These are phyloP conservation scores for Phytophthora brassicae DNA, from an alignment of 352 stramenopile species.

Conservation along the genomic window DNA sequence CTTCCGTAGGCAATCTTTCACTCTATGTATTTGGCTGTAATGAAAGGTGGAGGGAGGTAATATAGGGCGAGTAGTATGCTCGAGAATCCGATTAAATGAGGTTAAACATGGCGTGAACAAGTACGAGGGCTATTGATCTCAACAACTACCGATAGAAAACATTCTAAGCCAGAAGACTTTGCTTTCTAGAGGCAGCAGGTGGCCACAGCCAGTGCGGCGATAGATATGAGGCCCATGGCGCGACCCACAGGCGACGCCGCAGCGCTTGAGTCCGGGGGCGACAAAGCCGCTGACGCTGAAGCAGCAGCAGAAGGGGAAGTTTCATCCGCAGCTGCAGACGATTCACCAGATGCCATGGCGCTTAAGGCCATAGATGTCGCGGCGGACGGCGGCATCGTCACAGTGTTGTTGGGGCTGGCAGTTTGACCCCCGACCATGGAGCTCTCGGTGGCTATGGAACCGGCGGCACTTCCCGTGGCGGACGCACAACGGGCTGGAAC, in stretches of 20 bases:
- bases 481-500: slow-evolving; percentile 28
- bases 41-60: too few species aligned
- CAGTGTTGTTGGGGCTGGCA: slow-evolving; percentile 11
- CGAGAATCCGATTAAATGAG: too few species aligned
- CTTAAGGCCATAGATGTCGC: too few species aligned
- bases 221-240: slow-evolving; percentile 19
- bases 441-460: slow-evolving; percentile 39
- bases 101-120: too few species aligned
- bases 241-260: slow-evolving; percentile 22
- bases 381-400: slow-evolving; percentile 13
- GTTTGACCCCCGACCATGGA: slow-evolving; percentile 22
- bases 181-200: slow-evolving; percentile 28
- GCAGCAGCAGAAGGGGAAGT: neutral
- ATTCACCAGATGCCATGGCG: slow-evolving; percentile 5
- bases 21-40: too few species aligned
- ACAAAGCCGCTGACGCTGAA: slow-evolving; percentile 13
- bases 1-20: too few species aligned
- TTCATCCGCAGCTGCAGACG: too few species aligned
- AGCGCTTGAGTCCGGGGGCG: slow-evolving; percentile 30
- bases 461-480: slow-evolving; percentile 33
- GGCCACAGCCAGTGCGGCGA: slow-evolving; percentile 23
- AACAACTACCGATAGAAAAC: too few species aligned
- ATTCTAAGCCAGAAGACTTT: too few species aligned
- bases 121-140: slow-evolving; percentile 14
- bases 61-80: too few species aligned